Evolutionary conservation across 192 early-diverging fungal genomes (phyloP), one percentile per base, ranked within the genome.

Genomic region (Coemansia sp.): DNA sequence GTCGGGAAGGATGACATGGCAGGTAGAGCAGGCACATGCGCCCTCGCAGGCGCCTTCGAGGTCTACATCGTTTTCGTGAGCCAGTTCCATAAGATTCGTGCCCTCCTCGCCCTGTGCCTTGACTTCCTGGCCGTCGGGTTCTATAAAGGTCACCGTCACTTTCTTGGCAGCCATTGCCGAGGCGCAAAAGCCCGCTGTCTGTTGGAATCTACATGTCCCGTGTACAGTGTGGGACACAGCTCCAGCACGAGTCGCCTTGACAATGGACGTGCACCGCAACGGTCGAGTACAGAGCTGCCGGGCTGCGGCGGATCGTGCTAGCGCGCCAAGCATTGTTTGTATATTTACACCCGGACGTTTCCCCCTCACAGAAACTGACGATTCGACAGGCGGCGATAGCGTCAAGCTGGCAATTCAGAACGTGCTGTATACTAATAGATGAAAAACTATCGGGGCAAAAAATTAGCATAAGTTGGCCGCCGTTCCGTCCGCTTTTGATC

Each of bases 21-120:
- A 95, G 0, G 92, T 94, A 10, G 93, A 95, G 59, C 92, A 94
- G 0, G 92, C 95, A 55, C 93, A 78, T 2, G 94, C 95, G 12
- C 90, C 92, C 61, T 98, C 95, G 68, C 95, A 98, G 12, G 95
- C 95, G 29, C 93, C 93, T 81, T 98, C 94, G 23, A 96, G 81
- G 48, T 96, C 93, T 31, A 98, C 87, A 62, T 93, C 86, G 58
- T 95, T 84, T 22, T 83, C 80, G 62, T 94, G 91, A 5, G 95
- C 90, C 17, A 98, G 65, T 67, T 98, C 95, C 69, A 98, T 78
- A 45, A 98, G 71, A 43, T 86, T 93, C 51, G 91, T 90, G 26
- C 89, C 91, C 53, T 90, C 85, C 15, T 86, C 85, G 17, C 89
- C 91, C 22, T 82, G 79, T 10, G 90, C 90, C 17, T 81, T 80